Evolutionary conservation across 176 grass and related monocot species (phyloP).

Genomic region (Cymbopogon citratus): DNA sequence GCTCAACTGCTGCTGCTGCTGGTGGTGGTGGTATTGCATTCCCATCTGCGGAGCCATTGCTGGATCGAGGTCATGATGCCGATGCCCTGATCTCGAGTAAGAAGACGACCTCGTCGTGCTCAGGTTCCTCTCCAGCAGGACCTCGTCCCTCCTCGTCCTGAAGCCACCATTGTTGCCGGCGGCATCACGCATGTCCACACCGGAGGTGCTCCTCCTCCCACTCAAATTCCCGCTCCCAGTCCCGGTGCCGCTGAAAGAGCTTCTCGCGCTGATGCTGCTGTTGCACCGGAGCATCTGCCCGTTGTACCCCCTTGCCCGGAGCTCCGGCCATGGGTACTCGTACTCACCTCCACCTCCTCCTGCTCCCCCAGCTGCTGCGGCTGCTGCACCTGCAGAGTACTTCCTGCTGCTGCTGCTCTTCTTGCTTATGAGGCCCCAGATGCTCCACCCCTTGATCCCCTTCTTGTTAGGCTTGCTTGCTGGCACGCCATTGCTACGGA

Average conservation of each 20-base stretch:
- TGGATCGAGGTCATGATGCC: slow-evolving; percentile 27
- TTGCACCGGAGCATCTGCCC: slow-evolving; percentile 65
- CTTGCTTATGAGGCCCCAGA: slow-evolving; percentile 68
- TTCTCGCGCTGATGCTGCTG: slow-evolving; percentile 63
- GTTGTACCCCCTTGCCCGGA: slow-evolving; percentile 42
- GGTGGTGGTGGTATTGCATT: not conserved
- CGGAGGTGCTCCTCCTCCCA: slow-evolving; percentile 51
- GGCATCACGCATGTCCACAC: slow-evolving; percentile 30
- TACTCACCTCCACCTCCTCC: not conserved
- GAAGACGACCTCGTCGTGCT: slow-evolving; percentile 47
- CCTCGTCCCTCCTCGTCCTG: slow-evolving; percentile 63
- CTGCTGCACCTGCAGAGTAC: not conserved
- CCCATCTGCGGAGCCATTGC: not conserved
- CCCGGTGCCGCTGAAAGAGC: slow-evolving; percentile 35
- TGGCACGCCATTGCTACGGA: not conserved
- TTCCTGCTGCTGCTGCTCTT: slow-evolving; percentile 32
- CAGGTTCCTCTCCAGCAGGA: slow-evolving; percentile 58
- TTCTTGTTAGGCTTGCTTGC: slow-evolving; percentile 55
- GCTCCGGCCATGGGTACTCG: slow-evolving; percentile 42
- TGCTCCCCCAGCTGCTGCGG: not conserved
- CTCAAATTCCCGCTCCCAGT: slow-evolving; percentile 2
- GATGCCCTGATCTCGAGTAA: slow-evolving; percentile 19
- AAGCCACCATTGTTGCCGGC: slow-evolving; percentile 19
- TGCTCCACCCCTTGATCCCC: slow-evolving; percentile 76
- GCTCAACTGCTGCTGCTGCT: slow-evolving; percentile 12